Evolutionary conservation across 2,329 filamentous ascomycete genomes (phyloP).

Genomic region (Fusarium begoniae): DNA sequence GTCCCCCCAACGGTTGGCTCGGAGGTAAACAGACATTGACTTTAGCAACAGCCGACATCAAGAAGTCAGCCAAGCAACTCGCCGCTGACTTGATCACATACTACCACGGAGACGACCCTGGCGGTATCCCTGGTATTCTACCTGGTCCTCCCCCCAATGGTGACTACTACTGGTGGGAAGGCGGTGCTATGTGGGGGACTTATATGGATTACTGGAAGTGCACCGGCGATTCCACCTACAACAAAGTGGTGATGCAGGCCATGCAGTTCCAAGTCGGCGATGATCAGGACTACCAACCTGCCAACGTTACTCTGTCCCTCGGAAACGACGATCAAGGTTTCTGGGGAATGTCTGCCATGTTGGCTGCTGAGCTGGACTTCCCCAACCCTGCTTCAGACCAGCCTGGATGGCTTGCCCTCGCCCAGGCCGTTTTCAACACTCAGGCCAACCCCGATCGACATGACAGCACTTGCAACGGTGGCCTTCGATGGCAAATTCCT

Average conservation of each 20-base stretch:
- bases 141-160: conserved; percentile 57
- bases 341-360: conserved; percentile 73
- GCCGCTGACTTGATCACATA: conserved; percentile 58
- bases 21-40: conserved; percentile 22
- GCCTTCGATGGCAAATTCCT: conserved; percentile 82
- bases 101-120: conserved; percentile 57
- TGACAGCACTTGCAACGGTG: conserved; percentile 62
- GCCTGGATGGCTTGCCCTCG: conserved; percentile 65
- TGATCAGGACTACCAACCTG: conserved; percentile 64
- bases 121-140: conserved; percentile 57
- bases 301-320: conserved; percentile 60
- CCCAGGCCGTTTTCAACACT: conserved; percentile 71
- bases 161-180: conserved; percentile 74
- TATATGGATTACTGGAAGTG: conserved; percentile 72
- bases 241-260: conserved; percentile 60
- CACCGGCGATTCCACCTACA: conserved; percentile 68
- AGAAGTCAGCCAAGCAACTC: conserved; percentile 49
- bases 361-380: conserved; percentile 66
- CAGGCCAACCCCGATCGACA: conserved; percentile 67
- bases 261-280: conserved; percentile 64
- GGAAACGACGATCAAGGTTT: conserved; percentile 75
- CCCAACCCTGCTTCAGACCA: conserved; percentile 60
- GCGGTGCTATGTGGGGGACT: conserved; percentile 68
- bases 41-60: conserved; percentile 48
- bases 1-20: neutral